Conservation (phyloP, 768 basidiomycete genomes). For the Harrya chromipes region DNA sequence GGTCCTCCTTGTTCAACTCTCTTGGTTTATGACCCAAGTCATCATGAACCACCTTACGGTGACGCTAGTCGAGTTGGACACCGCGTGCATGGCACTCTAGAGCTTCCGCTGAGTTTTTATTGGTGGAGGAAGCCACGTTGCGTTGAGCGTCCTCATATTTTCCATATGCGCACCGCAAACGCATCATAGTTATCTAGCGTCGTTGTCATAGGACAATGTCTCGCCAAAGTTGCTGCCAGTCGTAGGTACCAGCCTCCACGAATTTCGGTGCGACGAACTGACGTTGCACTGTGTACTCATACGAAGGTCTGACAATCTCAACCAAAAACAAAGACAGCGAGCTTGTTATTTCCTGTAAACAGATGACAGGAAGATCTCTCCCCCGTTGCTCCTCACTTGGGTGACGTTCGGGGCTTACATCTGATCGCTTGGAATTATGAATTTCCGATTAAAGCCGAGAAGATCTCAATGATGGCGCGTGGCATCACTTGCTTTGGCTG, state of each 20-base stretch:
- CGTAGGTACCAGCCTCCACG: background rate
- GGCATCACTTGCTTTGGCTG: too few species aligned
- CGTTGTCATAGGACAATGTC: too few species aligned
- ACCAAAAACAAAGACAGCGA: background rate
- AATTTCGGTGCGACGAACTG: background rate
- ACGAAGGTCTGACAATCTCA: background rate
- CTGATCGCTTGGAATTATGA: too few species aligned
- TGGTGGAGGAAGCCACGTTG: conserved; percentile 1
- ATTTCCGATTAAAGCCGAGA: too few species aligned
- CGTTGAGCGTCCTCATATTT: background rate
- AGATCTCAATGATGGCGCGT: too few species aligned
- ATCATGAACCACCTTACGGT: background rate
- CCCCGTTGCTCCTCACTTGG: background rate
- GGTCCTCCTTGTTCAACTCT: background rate
- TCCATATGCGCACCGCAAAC: background rate
- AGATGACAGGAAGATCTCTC: too few species aligned
- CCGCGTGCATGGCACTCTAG: background rate
- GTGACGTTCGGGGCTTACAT: too few species aligned
- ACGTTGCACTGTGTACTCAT: background rate
- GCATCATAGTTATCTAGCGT: too few species aligned
- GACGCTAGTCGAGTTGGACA: background rate
- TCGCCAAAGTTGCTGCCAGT: too few species aligned
- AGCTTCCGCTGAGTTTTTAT: background rate
- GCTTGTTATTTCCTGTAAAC: background rate
- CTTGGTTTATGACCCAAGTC: background rate